Conservation (phyloP, 495 filamentous ascomycete genomes). For the Penicillium atrosanguineum region DNA sequence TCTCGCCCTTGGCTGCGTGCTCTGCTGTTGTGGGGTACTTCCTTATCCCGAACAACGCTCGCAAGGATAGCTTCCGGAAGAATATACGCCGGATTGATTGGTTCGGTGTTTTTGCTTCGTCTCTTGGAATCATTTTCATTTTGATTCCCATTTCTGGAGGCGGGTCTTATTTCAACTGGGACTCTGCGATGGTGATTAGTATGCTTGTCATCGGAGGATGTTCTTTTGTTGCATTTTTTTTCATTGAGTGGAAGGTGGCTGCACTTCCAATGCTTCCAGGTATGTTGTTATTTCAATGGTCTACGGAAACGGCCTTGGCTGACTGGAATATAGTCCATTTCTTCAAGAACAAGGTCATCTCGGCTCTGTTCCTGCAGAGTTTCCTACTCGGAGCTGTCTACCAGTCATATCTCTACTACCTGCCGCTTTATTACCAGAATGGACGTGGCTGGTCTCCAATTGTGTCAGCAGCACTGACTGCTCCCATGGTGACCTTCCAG, state of each 20-base stretch:
- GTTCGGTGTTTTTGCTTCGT: slow-evolving; percentile 48
- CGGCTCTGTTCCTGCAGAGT: slow-evolving; percentile 55
- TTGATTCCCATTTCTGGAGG: slow-evolving; percentile 64
- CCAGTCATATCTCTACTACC: slow-evolving; percentile 53
- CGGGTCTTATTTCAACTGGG: slow-evolving; percentile 59
- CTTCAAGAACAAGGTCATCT: slow-evolving; percentile 53
- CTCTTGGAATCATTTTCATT: slow-evolving; percentile 53
- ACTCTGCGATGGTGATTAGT: slow-evolving; percentile 58
- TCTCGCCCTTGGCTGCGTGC: slow-evolving; percentile 39
- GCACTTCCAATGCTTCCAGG: slow-evolving; percentile 58
- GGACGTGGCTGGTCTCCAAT: slow-evolving; percentile 50
- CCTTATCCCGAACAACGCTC: slow-evolving; percentile 41
- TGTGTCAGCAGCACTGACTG: slow-evolving; percentile 47
- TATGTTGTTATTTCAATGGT: slow-evolving; percentile 22
- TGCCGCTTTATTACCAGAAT: slow-evolving; percentile 55
- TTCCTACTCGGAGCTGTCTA: slow-evolving; percentile 61
- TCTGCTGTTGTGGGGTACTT: slow-evolving; percentile 42
- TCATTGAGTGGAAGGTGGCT: slow-evolving; percentile 59
- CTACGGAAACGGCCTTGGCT: slow-evolving; percentile 1
- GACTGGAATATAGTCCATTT: slow-evolving; percentile 40
- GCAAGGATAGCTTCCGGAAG: slow-evolving; percentile 31
- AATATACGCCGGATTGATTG: slow-evolving; percentile 58
- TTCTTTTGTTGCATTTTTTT: slow-evolving; percentile 45
- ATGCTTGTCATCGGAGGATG: slow-evolving; percentile 56
- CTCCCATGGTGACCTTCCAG: slow-evolving; percentile 54